Base-by-base conservation (phyloP, 345 rosid species). In the Eucalyptus pauciflora region DNA sequence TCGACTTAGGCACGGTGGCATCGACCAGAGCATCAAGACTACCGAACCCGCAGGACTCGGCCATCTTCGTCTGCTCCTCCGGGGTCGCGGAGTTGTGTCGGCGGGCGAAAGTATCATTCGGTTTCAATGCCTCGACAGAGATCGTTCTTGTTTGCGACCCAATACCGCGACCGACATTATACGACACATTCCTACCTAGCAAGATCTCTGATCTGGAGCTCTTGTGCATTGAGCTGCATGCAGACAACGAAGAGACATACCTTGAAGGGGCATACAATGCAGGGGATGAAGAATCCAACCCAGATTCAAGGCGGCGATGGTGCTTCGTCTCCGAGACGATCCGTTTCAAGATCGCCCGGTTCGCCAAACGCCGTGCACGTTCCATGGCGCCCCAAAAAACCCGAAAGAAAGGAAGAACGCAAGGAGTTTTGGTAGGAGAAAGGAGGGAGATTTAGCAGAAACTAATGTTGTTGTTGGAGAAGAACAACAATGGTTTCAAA, bases 1-100 rank as follows among this genome's bases (percentile, higher is more conserved):
- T 98, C n/a, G 99, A 95, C 93, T 95, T 98, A n/a, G 99, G 99
- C 48, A 98, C 99, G 50, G 99, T 97, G 41, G 98, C 97, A 50
- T 96, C 97, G 85, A 97, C 90, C 45, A 98, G 94, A 1, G 97
- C 89, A 88, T 96, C 98, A 31, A 97, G 93, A 86, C 88, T 93
- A 80, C 91, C 94, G 89, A 96, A 97, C 5, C 99, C 99, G 91
- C 96, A 95, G 37, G 88, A 91, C 46, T 94, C 89, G 12, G 97
- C 94, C 98, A 98, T 98, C 50, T 93, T 96, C 86, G 93, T 43
- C 90, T 98, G 98, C 69, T 98, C 99, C 29, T 97, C 99, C 2
- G 96, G 97, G 76, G 97, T 96, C 5, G 98, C 97, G 1, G 99
- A 98, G 97, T 98, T 98, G 85, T 98, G 99, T 43, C 98, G 98